phyloP scores from a whole-genome alignment of 495 filamentous ascomycete species.

The Penicillium roqueforti region DNA sequence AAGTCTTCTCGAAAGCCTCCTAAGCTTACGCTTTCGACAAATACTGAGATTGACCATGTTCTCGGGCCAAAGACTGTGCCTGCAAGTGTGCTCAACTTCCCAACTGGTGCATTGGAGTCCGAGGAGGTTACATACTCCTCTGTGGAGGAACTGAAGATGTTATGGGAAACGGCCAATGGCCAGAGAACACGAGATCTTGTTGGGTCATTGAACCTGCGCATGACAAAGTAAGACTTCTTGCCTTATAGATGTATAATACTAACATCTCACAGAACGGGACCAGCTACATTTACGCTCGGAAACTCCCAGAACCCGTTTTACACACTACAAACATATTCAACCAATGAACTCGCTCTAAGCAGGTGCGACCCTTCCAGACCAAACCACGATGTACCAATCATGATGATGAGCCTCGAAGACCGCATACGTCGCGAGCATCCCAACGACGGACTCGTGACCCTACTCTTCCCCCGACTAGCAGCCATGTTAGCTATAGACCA shows the following conservation, averaged over 20 bases:
- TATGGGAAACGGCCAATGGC: constrained; percentile 56
- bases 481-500: constrained; percentile 66
- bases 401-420: constrained; percentile 58
- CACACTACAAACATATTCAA: constrained; percentile 41
- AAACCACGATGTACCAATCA: constrained; percentile 44
- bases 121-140: constrained; percentile 40
- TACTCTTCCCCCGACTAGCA: constrained; percentile 67
- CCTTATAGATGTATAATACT: constrained; percentile 8
- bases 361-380: constrained; percentile 35
- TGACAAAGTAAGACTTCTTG: constrained; percentile 36
- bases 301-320: constrained; percentile 43
- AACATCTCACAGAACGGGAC: constrained; percentile 27
- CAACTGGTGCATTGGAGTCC: constrained; percentile 32
- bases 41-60: constrained; percentile 37
- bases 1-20: constrained; percentile 33
- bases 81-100: constrained; percentile 45
- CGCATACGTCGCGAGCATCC: constrained; percentile 52
- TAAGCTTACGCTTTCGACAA: constrained; percentile 26
- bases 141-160: constrained; percentile 38
- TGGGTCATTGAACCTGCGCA: constrained; percentile 42
- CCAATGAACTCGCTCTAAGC: constrained; percentile 38
- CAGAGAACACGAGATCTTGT: constrained; percentile 37
- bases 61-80: constrained; percentile 45
- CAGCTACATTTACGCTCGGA: constrained; percentile 38
- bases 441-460: constrained; percentile 65